phyloP scores from a whole-genome alignment of 345 rosid genomes.

The Populus davidiana region DNA sequence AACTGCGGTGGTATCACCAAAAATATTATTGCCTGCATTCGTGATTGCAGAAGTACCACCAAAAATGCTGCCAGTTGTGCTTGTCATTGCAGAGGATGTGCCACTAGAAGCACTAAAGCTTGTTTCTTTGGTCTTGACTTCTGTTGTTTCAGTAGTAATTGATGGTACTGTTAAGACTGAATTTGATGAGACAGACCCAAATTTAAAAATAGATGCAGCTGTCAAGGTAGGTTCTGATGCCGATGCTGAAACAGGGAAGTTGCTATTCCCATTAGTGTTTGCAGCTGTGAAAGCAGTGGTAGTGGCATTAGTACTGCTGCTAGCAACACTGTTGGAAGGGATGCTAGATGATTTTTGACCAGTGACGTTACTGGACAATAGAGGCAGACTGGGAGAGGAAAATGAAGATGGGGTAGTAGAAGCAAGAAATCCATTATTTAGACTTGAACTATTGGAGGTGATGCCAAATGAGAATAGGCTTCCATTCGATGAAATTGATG shows the following conservation, averaged over 20 bases:
- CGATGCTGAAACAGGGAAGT: constrained; percentile 28
- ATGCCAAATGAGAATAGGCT: constrained; percentile 42
- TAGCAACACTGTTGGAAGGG: constrained; percentile 21
- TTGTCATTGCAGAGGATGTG: constrained; percentile 27
- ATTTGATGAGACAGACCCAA: constrained; percentile 41
- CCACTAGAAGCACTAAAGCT: constrained; percentile 12
- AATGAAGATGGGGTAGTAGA: constrained; percentile 29
- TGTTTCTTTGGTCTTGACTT: constrained; percentile 36
- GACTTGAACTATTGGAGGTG: constrained; percentile 27
- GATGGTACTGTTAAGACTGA: constrained; percentile 32
- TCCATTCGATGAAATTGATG: constrained; percentile 37
- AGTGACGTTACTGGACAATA: constrained; percentile 24
- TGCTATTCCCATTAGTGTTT: constrained; percentile 17
- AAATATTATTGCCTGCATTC: constrained; percentile 29
- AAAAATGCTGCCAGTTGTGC: constrained; percentile 34
- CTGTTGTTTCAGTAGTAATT: constrained; percentile 24
- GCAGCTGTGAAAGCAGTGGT: constrained; percentile 17
- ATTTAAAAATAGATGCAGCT: constrained; percentile 39
- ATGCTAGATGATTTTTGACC: constrained; percentile 31
- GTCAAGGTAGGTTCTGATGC: constrained; percentile 33
- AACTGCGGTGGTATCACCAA: constrained; percentile 39
- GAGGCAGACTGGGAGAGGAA: constrained; percentile 27
- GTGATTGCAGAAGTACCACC: constrained; percentile 40
- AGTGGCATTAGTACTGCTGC: constrained; percentile 18
- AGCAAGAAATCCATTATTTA: constrained; percentile 42